Percentiles rank a stretch among this genome's conserved stretches.
Evolutionary conservation across 1,284 basidiomycete genomes (phyloP).

Genomic region (Veloboletus limbatus): DNA sequence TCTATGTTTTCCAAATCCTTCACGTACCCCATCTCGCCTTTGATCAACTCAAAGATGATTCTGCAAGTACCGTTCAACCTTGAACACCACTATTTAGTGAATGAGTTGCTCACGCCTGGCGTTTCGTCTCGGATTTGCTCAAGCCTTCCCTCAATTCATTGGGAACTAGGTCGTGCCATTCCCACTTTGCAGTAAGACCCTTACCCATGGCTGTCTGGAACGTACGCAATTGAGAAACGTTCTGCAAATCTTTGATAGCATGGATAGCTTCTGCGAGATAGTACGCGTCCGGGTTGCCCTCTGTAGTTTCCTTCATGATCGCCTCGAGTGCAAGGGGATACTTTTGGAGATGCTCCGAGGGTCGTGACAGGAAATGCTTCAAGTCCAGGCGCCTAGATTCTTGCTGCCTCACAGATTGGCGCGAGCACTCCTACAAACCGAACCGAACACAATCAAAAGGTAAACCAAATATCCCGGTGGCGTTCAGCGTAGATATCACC

Average conservation of each 20-base stretch:
- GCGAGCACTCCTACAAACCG: slow-evolving; percentile 44
- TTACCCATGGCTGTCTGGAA: slow-evolving; percentile 86
- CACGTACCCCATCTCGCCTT: slow-evolving; percentile 94
- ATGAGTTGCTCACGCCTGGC: slow-evolving; percentile 74
- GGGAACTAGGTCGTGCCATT: slow-evolving; percentile 87
- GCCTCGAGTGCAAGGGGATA: slow-evolving; percentile 88
- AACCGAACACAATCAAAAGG: not conserved
- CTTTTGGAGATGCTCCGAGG: slow-evolving; percentile 86
- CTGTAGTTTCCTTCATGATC: slow-evolving; percentile 76
- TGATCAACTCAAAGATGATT: slow-evolving; percentile 93
- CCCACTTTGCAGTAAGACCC: slow-evolving; percentile 70
- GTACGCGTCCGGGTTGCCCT: slow-evolving; percentile 77
- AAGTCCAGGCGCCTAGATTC: slow-evolving; percentile 81
- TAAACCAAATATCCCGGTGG: slow-evolving; percentile 7
- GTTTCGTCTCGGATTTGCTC: slow-evolving; percentile 75
- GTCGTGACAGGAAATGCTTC: slow-evolving; percentile 83
- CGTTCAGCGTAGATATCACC: not conserved
- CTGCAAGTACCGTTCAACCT: slow-evolving; percentile 38
- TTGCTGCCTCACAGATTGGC: slow-evolving; percentile 61
- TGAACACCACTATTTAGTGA: not conserved
- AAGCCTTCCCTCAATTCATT: slow-evolving; percentile 62
- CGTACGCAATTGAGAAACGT: slow-evolving; percentile 74
- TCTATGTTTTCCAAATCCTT: slow-evolving; percentile 90
- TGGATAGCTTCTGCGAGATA: slow-evolving; percentile 74
- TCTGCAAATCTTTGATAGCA: slow-evolving; percentile 75